These are phyloP conservation scores for Exophiala mesophila DNA, from an alignment of 2,329 filamentous ascomycete genomes.

Conservation along the genomic window DNA sequence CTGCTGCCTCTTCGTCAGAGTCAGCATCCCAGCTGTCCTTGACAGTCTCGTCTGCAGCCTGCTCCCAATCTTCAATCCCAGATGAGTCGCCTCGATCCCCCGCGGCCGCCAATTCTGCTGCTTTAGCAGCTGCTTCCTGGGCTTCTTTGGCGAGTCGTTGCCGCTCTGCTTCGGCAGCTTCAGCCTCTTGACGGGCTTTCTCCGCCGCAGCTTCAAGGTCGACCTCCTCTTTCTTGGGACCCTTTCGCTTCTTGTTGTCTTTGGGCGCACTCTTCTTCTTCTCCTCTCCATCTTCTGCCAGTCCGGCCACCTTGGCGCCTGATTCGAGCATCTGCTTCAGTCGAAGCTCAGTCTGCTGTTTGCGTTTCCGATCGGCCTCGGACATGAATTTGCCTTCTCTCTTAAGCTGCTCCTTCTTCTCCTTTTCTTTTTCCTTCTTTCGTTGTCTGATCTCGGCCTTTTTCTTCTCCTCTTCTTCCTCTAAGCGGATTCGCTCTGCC, in stretches of 20 bases:
- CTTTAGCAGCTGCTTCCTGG: constrained; percentile 69
- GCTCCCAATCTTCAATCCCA: constrained; percentile 74
- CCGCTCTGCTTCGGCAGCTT: constrained; percentile 52
- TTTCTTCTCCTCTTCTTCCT: constrained; percentile 44
- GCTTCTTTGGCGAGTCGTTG: constrained; percentile 62
- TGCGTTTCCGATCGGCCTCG: constrained; percentile 45
- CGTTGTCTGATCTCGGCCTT: constrained; percentile 42
- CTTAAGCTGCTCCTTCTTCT: constrained; percentile 47
- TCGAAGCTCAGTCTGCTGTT: constrained; percentile 44
- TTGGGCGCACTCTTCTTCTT: constrained; percentile 77
- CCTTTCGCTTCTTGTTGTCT: constrained; percentile 67
- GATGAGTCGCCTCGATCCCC: constrained; percentile 58
- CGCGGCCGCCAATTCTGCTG: constrained; percentile 66
- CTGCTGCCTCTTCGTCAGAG: constrained; percentile 59
- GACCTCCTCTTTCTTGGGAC: constrained; percentile 57
- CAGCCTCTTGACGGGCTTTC: constrained; percentile 41
- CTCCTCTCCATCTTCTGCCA: constrained; percentile 49
- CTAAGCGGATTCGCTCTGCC: constrained; percentile 34
- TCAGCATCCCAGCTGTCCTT: constrained; percentile 96
- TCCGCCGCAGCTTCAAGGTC: constrained; percentile 48
- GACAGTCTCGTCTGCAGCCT: constrained; percentile 67
- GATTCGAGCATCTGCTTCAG: constrained; percentile 47
- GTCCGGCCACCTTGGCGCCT: constrained; percentile 43
- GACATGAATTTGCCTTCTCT: constrained; percentile 47
- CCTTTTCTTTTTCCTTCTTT: constrained; percentile 47